Percentiles rank a stretch among this genome's conserved stretches.
phyloP scores from a whole-genome alignment of 805 yeast genomes.

The Metschnikowia koreensis region DNA sequence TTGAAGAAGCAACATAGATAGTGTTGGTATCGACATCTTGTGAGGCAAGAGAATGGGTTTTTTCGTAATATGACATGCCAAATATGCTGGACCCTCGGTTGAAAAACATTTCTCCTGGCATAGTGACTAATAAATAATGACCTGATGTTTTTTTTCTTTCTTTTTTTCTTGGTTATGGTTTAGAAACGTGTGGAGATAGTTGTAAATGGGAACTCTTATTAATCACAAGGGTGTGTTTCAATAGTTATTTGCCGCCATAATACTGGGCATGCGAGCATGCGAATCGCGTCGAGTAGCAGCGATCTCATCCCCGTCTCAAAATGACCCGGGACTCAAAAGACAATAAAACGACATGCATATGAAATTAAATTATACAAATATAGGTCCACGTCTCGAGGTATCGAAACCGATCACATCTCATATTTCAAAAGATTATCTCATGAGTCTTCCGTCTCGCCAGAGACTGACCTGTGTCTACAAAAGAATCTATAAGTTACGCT shows the following conservation, averaged over 20 bases:
- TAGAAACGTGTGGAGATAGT: no score
- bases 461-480: constrained; percentile 24
- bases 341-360: constrained; percentile 1
- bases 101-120: constrained; percentile 6
- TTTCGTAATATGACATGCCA: constrained; percentile 5
- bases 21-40: not conserved
- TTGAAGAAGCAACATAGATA: constrained; percentile 6
- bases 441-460: constrained; percentile 7
- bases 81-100: not conserved
- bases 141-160: no score
- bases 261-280: no score
- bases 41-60: not conserved
- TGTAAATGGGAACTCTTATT: no score
- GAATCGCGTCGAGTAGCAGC: no score
- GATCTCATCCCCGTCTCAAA: not conserved
- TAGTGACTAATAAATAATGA: no score
- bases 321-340: not conserved
- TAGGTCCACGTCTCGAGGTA: constrained; percentile 13
- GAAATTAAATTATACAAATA: constrained; percentile 5
- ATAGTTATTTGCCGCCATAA: no score
- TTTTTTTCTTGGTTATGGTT: no score
- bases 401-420: constrained; percentile 8
- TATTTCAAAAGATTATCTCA: constrained; percentile 7
- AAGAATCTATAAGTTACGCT: constrained; percentile 31
- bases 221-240: no score